Evolutionary conservation across 208 protist genomes (phyloP).

Genomic region (Tritrichomonas musculus): DNA sequence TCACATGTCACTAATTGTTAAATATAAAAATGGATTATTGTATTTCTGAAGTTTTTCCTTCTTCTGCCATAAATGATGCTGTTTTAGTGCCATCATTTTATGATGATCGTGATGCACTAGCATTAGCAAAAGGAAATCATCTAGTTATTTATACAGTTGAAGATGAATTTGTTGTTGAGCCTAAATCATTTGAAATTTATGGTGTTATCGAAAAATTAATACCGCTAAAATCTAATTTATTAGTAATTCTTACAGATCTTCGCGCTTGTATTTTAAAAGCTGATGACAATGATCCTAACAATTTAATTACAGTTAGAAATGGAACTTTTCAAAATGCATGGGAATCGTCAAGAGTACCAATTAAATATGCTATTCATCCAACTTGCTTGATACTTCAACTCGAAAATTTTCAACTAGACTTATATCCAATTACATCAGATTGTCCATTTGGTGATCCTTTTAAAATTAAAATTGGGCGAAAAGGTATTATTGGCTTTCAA

Average conservation of each 20-base stretch:
- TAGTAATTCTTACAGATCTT: constrained; percentile 9
- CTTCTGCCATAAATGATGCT: neutral
- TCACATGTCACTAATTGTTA: no score
- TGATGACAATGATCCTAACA: neutral
- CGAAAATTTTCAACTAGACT: neutral
- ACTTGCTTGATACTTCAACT: neutral
- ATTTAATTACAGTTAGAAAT: neutral
- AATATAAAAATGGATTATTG: no score
- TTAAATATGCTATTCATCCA: neutral
- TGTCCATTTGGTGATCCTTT: neutral
- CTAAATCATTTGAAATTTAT: neutral
- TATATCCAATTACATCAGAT: neutral
- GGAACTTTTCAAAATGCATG: neutral
- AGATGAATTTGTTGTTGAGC: neutral
- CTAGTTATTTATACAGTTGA: neutral
- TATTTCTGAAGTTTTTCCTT: no score
- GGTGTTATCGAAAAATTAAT: neutral
- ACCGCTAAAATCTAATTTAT: neutral
- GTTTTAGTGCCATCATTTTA: neutral
- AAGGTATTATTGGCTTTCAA: neutral
- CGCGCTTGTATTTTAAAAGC: neutral
- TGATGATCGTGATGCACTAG: neutral
- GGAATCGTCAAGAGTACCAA: neutral
- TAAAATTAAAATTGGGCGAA: neutral
- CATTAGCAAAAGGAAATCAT: neutral